These are phyloP conservation scores for Antitrichia curtipendula DNA, from an alignment of 225 moss, liverwort and hornwort species.

Conservation along the genomic window DNA sequence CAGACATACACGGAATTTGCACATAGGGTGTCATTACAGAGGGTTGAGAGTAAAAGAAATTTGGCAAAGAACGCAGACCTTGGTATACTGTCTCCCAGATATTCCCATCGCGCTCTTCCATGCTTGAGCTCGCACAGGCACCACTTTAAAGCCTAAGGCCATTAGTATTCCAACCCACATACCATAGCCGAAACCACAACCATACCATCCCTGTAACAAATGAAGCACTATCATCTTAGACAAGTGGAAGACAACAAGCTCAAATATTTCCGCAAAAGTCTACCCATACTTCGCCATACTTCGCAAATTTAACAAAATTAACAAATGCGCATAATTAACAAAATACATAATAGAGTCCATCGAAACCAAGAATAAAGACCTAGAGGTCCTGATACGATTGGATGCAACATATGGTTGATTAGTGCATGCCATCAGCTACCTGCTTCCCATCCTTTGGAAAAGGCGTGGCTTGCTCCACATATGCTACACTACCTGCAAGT, in stretches of 20 bases:
- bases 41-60: not conserved
- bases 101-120: conserved; percentile 91
- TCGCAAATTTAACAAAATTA: no score
- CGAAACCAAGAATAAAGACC: not conserved
- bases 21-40: not conserved
- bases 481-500: conserved; percentile 84
- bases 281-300: not conserved
- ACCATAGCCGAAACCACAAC: conserved; percentile 89
- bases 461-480: conserved; percentile 92
- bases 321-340: not conserved
- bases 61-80: conserved; percentile 22
- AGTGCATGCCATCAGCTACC: conserved; percentile 20
- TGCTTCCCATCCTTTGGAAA: conserved; percentile 97
- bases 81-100: conserved; percentile 65
- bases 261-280: not conserved
- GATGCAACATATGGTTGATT: not conserved
- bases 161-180: conserved; percentile 87
- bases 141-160: conserved; percentile 77
- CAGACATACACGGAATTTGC: not conserved
- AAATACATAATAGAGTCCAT: not conserved
- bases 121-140: conserved; percentile 71
- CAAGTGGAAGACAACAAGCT: not conserved
- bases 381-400: not conserved
- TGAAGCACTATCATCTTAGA: not conserved
- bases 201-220: conserved; percentile 84